These are phyloP conservation scores for Acanthamoeba triangularis DNA, from an alignment of 208 protist genomes.

Conservation along the genomic window DNA sequence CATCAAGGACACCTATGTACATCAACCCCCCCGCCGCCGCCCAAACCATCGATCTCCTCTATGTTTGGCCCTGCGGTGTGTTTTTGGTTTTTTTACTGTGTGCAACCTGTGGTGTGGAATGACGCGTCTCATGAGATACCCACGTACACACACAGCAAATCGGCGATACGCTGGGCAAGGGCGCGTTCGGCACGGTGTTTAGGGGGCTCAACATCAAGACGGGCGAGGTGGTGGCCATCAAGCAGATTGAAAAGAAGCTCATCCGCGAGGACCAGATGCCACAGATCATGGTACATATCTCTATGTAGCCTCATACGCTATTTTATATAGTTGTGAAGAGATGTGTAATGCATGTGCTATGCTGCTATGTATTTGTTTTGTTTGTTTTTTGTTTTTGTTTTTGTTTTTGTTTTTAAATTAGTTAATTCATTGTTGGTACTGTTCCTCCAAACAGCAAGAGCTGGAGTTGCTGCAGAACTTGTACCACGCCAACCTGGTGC, in stretches of 20 bases:
- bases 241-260: constrained; percentile 83
- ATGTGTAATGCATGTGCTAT: neutral
- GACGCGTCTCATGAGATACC: too few species aligned
- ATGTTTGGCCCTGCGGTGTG: too few species aligned
- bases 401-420: neutral
- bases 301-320: too few species aligned
- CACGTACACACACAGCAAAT: constrained; percentile 76
- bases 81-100: too few species aligned
- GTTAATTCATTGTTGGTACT: too few species aligned
- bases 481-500: constrained; percentile 92
- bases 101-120: too few species aligned
- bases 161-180: constrained; percentile 56
- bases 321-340: too few species aligned
- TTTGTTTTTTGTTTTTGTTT: neutral
- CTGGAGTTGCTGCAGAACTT: constrained; percentile 91
- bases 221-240: constrained; percentile 88
- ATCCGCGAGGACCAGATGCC: constrained; percentile 81
- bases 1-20: constrained; percentile 59
- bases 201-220: constrained; percentile 19
- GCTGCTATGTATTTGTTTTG: too few species aligned
- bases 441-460: too few species aligned
- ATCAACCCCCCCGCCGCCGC: neutral
- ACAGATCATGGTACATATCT: constrained; percentile 75
- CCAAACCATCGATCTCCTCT: too few species aligned
- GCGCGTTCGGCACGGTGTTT: constrained; percentile 59